phyloP scores from a whole-genome alignment of 371 early-diverging fungal genomes.

The Syncephalis fuscata region DNA sequence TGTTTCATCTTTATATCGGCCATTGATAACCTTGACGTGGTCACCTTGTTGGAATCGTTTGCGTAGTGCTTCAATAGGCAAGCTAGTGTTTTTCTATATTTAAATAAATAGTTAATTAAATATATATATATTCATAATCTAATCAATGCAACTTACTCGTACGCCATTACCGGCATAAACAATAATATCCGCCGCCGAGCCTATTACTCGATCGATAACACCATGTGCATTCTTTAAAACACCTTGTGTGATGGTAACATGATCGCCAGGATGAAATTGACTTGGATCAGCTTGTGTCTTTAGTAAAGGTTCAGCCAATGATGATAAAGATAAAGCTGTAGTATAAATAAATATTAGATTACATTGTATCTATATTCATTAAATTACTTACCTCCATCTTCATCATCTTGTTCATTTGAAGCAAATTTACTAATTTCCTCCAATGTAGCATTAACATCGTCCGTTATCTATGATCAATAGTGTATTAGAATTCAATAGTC shows the following conservation, averaged over 20 bases:
- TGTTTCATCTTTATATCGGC: conserved; percentile 69
- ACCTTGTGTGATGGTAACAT: conserved; percentile 78
- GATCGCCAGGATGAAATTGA: conserved; percentile 68
- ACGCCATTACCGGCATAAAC: too few species aligned
- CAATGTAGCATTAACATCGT: conserved; percentile 74
- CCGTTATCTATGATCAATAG: conserved; percentile 18
- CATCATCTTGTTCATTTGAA: conserved; percentile 34
- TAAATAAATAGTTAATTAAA: too few species aligned
- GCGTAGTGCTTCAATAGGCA: conserved; percentile 22
- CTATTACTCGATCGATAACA: conserved; percentile 26
- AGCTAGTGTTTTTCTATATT: background rate
- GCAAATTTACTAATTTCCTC: conserved; percentile 86
- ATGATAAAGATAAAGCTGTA: background rate
- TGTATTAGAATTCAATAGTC: background rate
- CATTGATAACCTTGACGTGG: conserved; percentile 85
- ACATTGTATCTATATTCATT: background rate
- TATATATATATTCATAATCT: too few species aligned
- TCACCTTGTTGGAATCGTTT: conserved; percentile 84
- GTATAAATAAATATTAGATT: background rate
- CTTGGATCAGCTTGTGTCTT: background rate
- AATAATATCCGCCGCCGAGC: too few species aligned
- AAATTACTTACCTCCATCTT: conserved; percentile 23
- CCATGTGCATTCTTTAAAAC: conserved; percentile 75
- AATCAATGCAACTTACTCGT: too few species aligned
- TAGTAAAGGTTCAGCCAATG: background rate